These are phyloP conservation scores for Fusarium kyushuense DNA, from an alignment of 2,329 filamentous ascomycete species.

Conservation along the genomic window DNA sequence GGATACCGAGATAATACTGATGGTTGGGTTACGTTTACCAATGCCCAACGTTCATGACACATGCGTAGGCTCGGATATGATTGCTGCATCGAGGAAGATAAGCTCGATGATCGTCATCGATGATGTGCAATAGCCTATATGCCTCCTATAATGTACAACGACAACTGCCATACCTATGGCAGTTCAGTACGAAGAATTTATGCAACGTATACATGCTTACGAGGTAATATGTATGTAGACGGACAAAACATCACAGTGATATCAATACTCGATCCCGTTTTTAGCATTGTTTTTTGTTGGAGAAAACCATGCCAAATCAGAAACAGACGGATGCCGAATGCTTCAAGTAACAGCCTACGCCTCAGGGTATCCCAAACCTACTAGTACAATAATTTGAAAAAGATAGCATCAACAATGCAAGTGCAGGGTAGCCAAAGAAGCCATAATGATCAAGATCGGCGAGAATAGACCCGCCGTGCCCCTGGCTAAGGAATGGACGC, in stretches of 20 bases:
- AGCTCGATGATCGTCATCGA: slow-evolving; percentile 16
- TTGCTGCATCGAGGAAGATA: slow-evolving; percentile 20
- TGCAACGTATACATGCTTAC: background rate
- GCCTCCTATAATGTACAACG: background rate
- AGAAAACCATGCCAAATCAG: background rate
- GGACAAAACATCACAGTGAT: background rate
- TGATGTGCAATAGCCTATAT: background rate
- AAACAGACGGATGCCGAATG: background rate
- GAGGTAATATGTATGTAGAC: background rate
- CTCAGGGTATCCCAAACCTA: background rate
- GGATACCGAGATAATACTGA: background rate
- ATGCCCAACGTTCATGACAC: slow-evolving; percentile 14
- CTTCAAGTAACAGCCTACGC: background rate
- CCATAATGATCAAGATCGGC: slow-evolving; percentile 19
- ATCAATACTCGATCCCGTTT: background rate
- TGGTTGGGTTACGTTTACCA: background rate
- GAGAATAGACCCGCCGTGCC: slow-evolving; percentile 27
- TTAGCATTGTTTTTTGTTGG: background rate
- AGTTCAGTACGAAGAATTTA: background rate
- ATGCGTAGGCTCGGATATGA: slow-evolving; percentile 4
- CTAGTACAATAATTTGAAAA: slow-evolving; percentile 9
- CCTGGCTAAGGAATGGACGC: slow-evolving; percentile 28
- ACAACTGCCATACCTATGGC: too few species aligned
- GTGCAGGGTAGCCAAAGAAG: slow-evolving; percentile 32
- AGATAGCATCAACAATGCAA: background rate